A percentile compares a stretch with the other conserved stretches of the same genome.
These are phyloP conservation scores for Aureobasidium sp. DNA, from an alignment of 2,329 filamentous ascomycete genomes.

Conservation along the genomic window DNA sequence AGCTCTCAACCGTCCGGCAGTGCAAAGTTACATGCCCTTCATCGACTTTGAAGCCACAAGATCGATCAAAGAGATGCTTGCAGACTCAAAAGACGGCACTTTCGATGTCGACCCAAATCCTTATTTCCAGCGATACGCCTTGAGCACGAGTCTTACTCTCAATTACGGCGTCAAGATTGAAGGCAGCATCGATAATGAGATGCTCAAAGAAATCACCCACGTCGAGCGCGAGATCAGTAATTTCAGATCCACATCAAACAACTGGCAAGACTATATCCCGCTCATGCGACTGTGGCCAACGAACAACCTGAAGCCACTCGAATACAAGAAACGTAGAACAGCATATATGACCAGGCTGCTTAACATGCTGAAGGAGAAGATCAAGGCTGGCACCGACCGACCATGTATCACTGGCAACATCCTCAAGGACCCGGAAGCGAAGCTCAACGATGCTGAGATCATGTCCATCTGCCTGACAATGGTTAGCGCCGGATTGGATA, in stretches of 20 bases:
- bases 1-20: slow-evolving; percentile 65
- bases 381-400: slow-evolving; percentile 54
- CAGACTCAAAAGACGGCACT: slow-evolving; percentile 53
- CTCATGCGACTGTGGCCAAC: slow-evolving; percentile 56
- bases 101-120: slow-evolving; percentile 60
- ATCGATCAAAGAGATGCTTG: slow-evolving; percentile 62
- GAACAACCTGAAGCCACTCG: slow-evolving; percentile 52
- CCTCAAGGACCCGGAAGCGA: slow-evolving; percentile 59
- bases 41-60: slow-evolving; percentile 66
- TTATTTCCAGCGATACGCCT: slow-evolving; percentile 66
- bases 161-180: slow-evolving; percentile 73
- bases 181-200: slow-evolving; percentile 56
- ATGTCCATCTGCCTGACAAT: slow-evolving; percentile 76
- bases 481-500: slow-evolving; percentile 73
- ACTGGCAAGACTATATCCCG: slow-evolving; percentile 75
- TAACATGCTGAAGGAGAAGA: slow-evolving; percentile 50
- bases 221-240: slow-evolving; percentile 70
- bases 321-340: slow-evolving; percentile 60
- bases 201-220: slow-evolving; percentile 63
- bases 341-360: slow-evolving; percentile 54
- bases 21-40: slow-evolving; percentile 73
- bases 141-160: slow-evolving; percentile 68
- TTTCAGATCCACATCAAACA: slow-evolving; percentile 70
- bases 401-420: slow-evolving; percentile 64
- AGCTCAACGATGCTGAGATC: slow-evolving; percentile 62